These are phyloP conservation scores for Solanum chaucha DNA, from an alignment of 257 asterid species.

Conservation along the genomic window DNA sequence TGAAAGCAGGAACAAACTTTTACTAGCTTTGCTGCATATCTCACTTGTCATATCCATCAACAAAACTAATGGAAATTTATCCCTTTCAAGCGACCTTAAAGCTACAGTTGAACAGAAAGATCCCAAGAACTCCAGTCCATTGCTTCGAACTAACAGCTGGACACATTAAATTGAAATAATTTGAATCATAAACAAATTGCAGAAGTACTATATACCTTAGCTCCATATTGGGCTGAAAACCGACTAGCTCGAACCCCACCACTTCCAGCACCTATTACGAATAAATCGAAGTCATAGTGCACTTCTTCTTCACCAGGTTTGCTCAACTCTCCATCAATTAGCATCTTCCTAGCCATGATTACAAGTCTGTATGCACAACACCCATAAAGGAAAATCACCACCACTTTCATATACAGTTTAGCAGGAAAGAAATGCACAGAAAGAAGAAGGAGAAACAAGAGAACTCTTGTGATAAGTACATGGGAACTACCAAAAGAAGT, in stretches of 20 bases:
- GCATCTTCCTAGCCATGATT: conserved; percentile 90
- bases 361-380: conserved; percentile 22
- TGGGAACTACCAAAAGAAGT: not conserved
- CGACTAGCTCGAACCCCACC: conserved; percentile 96
- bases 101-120: not conserved
- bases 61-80: not conserved
- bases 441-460: not conserved
- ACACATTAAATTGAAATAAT: not conserved
- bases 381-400: conserved; percentile 1
- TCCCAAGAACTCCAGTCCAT: not conserved
- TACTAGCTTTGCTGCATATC: not conserved
- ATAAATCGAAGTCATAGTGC: conserved; percentile 76
- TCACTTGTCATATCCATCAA: not conserved
- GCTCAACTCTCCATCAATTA: conserved; percentile 58
- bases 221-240: conserved; percentile 87
- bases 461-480: conserved; percentile 3
- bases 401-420: not conserved
- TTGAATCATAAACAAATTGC: not conserved
- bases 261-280: conserved; percentile 97
- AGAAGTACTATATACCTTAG: conserved; percentile 46
- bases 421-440: not conserved
- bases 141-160: not conserved
- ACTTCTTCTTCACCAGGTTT: conserved; percentile 29
- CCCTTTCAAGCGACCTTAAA: not conserved
- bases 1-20: not conserved